Evolutionary conservation across 345 rosid genomes (phyloP).

Genomic region (Odontarrhena argentea): DNA sequence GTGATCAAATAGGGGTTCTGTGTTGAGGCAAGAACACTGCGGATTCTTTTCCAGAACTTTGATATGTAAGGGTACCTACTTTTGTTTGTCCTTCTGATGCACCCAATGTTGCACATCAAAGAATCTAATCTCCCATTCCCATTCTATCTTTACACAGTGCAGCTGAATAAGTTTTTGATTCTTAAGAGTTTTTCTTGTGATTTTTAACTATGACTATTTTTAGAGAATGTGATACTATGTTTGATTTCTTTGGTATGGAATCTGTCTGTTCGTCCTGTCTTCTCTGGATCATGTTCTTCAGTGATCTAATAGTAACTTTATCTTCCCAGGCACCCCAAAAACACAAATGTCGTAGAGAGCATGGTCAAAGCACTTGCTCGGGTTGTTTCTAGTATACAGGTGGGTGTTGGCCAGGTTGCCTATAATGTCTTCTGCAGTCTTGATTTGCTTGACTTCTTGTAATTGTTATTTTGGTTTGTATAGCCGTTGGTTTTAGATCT

Average conservation of each 20-base stretch:
- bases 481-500: slow-evolving; percentile 3
- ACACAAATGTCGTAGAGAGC: slow-evolving; percentile 95
- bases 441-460: slow-evolving; percentile 21
- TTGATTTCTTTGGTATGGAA: background rate
- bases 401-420: slow-evolving; percentile 39
- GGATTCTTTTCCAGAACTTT: slow-evolving; percentile 86
- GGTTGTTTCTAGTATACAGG: slow-evolving; percentile 94
- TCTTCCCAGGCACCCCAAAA: slow-evolving; percentile 80
- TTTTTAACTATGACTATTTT: slow-evolving; percentile 2
- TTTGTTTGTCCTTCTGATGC: slow-evolving; percentile 26
- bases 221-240: slow-evolving; percentile 17
- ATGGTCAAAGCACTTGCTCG: slow-evolving; percentile 98
- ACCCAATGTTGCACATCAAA: slow-evolving; percentile 30
- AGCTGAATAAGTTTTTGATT: slow-evolving; percentile 21
- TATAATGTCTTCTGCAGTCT: slow-evolving; percentile 20
- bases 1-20: slow-evolving; percentile 82
- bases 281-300: slow-evolving; percentile 8
- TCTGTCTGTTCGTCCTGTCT: slow-evolving; percentile 24
- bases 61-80: slow-evolving; percentile 70
- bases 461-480: slow-evolving; percentile 3
- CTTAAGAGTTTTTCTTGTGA: slow-evolving; percentile 3
- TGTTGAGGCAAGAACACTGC: slow-evolving; percentile 87
- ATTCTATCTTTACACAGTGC: background rate
- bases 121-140: slow-evolving; percentile 16
- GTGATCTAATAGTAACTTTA: slow-evolving; percentile 25